These are phyloP conservation scores for Beta lomatogona DNA, from an alignment of 179 eudicot species.

Conservation along the genomic window DNA sequence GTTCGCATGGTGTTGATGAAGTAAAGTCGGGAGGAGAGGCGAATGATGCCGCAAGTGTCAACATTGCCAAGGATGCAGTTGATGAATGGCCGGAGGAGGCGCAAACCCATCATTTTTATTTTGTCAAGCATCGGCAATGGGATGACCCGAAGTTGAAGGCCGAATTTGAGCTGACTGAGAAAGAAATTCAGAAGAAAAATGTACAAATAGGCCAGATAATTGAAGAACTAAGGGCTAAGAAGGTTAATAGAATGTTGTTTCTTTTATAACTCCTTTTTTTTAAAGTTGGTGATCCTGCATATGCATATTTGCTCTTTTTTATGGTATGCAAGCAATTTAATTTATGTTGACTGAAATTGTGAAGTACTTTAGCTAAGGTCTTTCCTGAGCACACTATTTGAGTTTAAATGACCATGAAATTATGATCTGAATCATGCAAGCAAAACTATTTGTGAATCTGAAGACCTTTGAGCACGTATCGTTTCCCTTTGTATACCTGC, in stretches of 20 bases:
- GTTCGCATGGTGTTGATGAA: slow-evolving; percentile 59
- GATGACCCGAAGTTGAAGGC: slow-evolving; percentile 75
- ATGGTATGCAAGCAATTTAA: neutral
- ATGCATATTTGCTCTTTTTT: neutral
- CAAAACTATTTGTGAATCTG: neutral
- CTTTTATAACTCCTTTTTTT: neutral
- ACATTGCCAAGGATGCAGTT: slow-evolving; percentile 68
- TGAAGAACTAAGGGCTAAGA: slow-evolving; percentile 57
- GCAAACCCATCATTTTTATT: slow-evolving; percentile 59
- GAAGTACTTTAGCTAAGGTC: neutral
- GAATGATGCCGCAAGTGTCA: slow-evolving; percentile 35
- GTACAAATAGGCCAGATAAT: slow-evolving; percentile 44
- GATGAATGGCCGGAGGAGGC: slow-evolving; percentile 80
- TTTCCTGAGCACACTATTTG: neutral
- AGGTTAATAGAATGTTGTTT: slow-evolving; percentile 40
- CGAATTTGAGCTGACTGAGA: slow-evolving; percentile 56
- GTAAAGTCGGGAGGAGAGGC: slow-evolving; percentile 44
- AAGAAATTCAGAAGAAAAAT: slow-evolving; percentile 53
- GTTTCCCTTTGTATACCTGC: too few relatives aligned
- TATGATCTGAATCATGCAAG: neutral
- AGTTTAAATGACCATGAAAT: neutral
- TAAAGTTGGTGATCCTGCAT: neutral
- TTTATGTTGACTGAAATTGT: neutral
- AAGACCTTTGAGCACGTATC: neutral
- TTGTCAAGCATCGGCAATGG: slow-evolving; percentile 52